Evolutionary conservation across 495 filamentous ascomycete genomes (phyloP).

Genomic region (Gamarada debralockiae): DNA sequence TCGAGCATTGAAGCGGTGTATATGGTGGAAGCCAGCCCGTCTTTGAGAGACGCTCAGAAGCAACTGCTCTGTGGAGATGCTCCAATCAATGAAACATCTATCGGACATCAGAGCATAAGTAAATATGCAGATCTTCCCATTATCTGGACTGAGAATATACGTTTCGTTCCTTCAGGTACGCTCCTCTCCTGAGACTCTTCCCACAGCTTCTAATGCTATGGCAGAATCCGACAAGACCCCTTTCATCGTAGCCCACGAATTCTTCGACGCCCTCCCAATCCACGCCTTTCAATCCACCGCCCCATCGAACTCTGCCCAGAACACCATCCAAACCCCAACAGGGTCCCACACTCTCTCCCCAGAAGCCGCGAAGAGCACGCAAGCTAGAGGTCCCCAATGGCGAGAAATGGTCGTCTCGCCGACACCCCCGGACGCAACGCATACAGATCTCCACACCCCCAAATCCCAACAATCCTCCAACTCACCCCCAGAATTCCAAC

Average conservation of each 20-base stretch:
- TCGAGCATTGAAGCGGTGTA: constrained; percentile 80
- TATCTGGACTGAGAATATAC: constrained; percentile 89
- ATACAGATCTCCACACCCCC: constrained; percentile 39
- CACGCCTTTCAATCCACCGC: constrained; percentile 83
- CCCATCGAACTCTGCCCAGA: constrained; percentile 36
- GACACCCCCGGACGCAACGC: constrained; percentile 45
- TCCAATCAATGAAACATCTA: constrained; percentile 62
- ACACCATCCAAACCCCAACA: constrained; percentile 34
- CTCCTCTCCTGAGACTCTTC: constrained; percentile 20
- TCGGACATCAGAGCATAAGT: constrained; percentile 71
- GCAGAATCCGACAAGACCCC: constrained; percentile 55
- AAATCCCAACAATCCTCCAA: constrained; percentile 48
- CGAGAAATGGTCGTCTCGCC: constrained; percentile 82
- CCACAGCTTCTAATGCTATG: not conserved
- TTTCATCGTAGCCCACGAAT: constrained; percentile 94
- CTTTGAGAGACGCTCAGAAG: constrained; percentile 72
- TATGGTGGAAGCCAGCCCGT: constrained; percentile 81
- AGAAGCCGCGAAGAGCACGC: constrained; percentile 9
- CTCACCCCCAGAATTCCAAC: constrained; percentile 71
- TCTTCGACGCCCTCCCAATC: constrained; percentile 98
- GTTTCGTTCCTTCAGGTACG: constrained; percentile 69
- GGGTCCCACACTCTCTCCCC: constrained; percentile 23
- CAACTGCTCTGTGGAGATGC: constrained; percentile 77
- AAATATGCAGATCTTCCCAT: constrained; percentile 69
- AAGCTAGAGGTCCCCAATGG: constrained; percentile 59